Percentiles rank a stretch among this genome's conserved stretches.
These are phyloP conservation scores for Macrophomina tecta DNA, from an alignment of 2,329 filamentous ascomycete species.

Conservation along the genomic window DNA sequence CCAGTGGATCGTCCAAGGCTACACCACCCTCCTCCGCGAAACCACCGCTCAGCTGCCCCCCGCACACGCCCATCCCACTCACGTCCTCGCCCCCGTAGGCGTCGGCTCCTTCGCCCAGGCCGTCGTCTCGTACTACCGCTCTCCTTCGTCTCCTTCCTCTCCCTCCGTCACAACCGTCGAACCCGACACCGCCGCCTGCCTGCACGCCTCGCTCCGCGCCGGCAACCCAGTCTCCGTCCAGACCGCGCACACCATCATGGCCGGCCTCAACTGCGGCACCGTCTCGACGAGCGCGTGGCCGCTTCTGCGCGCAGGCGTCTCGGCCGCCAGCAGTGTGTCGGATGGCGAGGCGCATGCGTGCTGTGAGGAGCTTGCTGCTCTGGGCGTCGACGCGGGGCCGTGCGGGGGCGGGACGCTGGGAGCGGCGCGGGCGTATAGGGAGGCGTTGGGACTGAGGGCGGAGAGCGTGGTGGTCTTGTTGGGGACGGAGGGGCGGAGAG, in stretches of 20 bases:
- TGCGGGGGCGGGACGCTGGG: conserved; percentile 63
- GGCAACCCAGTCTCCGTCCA: conserved; percentile 55
- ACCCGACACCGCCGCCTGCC: conserved; percentile 64
- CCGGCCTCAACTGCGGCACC: conserved; percentile 71
- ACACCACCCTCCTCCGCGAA: conserved; percentile 71
- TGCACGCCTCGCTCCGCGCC: conserved; percentile 57
- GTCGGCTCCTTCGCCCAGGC: conserved; percentile 73
- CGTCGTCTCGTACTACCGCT: conserved; percentile 66
- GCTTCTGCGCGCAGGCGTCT: conserved; percentile 59
- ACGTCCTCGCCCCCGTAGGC: conserved; percentile 68
- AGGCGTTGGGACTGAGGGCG: conserved; percentile 37
- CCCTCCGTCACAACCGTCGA: conserved; percentile 66
- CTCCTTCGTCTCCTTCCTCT: conserved; percentile 20
- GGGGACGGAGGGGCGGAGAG: conserved; percentile 65
- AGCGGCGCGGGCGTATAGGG: conserved; percentile 54
- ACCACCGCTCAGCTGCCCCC: conserved; percentile 56
- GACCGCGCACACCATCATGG: conserved; percentile 73
- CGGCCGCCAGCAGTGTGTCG: conserved; percentile 63
- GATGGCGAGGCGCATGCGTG: conserved; percentile 66
- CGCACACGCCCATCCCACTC: conserved; percentile 41
- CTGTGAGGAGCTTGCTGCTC: conserved; percentile 55
- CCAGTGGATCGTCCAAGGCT: conserved; percentile 74
- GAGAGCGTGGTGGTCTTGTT: conserved; percentile 65
- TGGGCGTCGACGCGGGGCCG: conserved; percentile 59
- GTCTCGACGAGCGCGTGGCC: conserved; percentile 69